These are phyloP conservation scores for Sporothrix brunneoviolacea DNA, from an alignment of 2,329 filamentous ascomycete genomes.

Conservation along the genomic window DNA sequence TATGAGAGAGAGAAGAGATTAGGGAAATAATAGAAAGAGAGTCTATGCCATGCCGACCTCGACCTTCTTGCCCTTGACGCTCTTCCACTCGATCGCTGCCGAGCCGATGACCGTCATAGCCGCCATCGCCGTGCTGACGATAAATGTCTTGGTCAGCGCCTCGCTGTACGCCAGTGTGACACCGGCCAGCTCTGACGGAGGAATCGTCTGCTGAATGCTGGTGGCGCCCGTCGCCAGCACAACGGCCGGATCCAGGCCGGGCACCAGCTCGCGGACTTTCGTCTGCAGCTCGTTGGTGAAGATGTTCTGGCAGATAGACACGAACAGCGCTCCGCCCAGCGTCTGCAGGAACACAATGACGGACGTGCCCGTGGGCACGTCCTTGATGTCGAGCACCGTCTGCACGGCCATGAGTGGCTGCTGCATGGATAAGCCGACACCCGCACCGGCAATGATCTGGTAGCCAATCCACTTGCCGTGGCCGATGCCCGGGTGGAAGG, in stretches of 20 bases:
- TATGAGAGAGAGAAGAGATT: no score
- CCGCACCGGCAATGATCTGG: conserved; percentile 33
- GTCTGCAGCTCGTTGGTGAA: conserved; percentile 34
- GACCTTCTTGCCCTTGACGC: conserved; percentile 31
- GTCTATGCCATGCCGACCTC: conserved; percentile 12
- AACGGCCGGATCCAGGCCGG: conserved; percentile 19
- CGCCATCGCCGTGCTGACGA: conserved; percentile 30
- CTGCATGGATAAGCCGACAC: conserved; percentile 35
- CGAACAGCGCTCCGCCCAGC: conserved; percentile 30
- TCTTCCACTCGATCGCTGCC: conserved; percentile 37
- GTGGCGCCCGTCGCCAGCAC: conserved; percentile 24
- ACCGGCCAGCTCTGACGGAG: conserved; percentile 14
- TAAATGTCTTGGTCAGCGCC: conserved; percentile 26
- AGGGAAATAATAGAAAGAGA: not conserved
- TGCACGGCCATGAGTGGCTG: conserved; percentile 36
- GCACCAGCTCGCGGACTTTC: conserved; percentile 23
- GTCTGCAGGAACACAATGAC: conserved; percentile 33
- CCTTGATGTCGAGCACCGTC: conserved; percentile 31
- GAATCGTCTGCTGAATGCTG: conserved; percentile 14
- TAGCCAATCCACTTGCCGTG: conserved; percentile 41
- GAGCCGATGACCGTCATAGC: conserved; percentile 28
- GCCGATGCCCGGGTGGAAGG: conserved; percentile 39
- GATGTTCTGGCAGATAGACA: conserved; percentile 35
- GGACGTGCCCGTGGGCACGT: conserved; percentile 36
- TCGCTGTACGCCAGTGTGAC: conserved; percentile 27